These are phyloP conservation scores for Tuber aestivum DNA, from an alignment of 495 filamentous ascomycete genomes.

Conservation along the genomic window DNA sequence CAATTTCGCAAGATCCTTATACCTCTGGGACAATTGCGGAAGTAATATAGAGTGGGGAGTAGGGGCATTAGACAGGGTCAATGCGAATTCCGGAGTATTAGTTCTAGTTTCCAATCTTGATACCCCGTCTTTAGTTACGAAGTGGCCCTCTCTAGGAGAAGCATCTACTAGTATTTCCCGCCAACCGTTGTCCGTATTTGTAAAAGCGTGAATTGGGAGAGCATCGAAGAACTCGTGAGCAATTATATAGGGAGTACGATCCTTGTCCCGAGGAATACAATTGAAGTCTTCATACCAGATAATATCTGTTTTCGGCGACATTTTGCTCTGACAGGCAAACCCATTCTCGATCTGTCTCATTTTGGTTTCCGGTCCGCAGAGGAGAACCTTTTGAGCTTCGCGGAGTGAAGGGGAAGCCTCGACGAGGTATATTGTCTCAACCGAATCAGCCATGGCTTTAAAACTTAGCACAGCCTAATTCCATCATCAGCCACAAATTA, in stretches of 20 bases:
- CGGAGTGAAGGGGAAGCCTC: constrained; percentile 76
- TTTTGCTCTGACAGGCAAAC: constrained; percentile 68
- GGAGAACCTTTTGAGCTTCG: constrained; percentile 66
- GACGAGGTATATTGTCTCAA: constrained; percentile 83
- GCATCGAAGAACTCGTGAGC: constrained; percentile 99
- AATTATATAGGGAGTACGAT: constrained; percentile 80
- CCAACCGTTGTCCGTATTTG: constrained; percentile 53
- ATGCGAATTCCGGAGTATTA: constrained; percentile 65
- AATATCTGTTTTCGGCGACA: constrained; percentile 58
- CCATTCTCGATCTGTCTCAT: constrained; percentile 70
- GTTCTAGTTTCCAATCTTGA: constrained; percentile 44
- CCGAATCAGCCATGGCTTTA: constrained; percentile 63
- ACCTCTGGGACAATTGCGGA: constrained; percentile 74
- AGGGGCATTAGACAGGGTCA: constrained; percentile 63
- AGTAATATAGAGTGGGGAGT: constrained; percentile 81
- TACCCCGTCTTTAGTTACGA: constrained; percentile 21
- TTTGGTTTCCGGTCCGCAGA: constrained; percentile 68
- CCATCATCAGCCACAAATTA: background rate
- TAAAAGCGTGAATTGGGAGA: constrained; percentile 94
- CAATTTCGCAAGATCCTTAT: constrained; percentile 63
- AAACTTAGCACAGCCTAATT: background rate
- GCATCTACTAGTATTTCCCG: constrained; percentile 47
- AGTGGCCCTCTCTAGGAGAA: constrained; percentile 43
- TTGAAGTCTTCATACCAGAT: constrained; percentile 90
- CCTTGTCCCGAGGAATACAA: constrained; percentile 54